A percentile compares a stretch with the other conserved stretches of the same genome.
Conservation (phyloP, 2,329 filamentous ascomycete genomes). For the Chaetomium globosum region DNA sequence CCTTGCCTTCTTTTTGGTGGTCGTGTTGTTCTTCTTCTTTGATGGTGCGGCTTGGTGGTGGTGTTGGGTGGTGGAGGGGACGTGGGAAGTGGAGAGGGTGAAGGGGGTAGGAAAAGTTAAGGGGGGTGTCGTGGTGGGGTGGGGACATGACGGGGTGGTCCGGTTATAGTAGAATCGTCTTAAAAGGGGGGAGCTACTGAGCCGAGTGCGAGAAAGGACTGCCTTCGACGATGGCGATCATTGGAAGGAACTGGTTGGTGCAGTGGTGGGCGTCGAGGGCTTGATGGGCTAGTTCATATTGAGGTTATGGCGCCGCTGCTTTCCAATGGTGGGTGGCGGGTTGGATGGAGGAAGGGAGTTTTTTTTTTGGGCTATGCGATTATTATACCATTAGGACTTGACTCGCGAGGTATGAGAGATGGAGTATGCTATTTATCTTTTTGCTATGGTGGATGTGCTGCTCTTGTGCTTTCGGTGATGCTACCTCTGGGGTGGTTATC, state of each 20-base stretch:
- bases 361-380: slow-evolving; percentile 3
- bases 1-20: background rate
- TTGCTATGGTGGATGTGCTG: too few species aligned
- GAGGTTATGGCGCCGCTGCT: background rate
- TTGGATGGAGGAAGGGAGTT: slow-evolving; percentile 7
- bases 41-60: background rate
- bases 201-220: background rate
- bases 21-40: too few species aligned
- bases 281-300: background rate
- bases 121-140: too few species aligned
- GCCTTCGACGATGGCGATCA: background rate
- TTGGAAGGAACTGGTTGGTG: background rate
- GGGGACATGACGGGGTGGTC: too few species aligned
- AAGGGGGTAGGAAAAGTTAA: too few species aligned
- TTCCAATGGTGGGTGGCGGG: background rate
- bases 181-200: background rate
- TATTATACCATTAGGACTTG: slow-evolving; percentile 5
- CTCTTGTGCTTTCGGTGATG: background rate
- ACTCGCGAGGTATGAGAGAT: background rate
- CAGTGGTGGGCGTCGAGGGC: background rate
- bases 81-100: background rate
- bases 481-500: background rate
- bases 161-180: background rate
- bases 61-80: background rate
- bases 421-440: background rate